Conservation (phyloP, 2,329 filamentous ascomycete genomes). For the Phyllosticta paracitricarpa region DNA sequence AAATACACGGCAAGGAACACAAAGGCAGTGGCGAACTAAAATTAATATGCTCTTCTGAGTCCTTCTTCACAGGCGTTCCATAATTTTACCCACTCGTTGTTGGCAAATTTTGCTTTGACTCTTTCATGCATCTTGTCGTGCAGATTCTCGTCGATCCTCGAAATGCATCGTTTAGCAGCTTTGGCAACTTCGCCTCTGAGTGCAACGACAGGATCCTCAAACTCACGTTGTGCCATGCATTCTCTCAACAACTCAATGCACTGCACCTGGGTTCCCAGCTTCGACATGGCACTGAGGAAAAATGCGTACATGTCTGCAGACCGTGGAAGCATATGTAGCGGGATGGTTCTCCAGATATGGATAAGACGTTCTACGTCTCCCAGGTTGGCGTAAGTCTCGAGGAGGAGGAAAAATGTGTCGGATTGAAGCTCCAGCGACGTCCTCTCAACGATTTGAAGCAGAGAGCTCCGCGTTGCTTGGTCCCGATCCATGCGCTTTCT, state of each 20-base stretch:
- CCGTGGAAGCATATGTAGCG: constrained; percentile 41
- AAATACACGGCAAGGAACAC: background rate
- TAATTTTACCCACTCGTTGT: background rate
- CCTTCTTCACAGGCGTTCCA: background rate
- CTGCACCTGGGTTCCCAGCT: constrained; percentile 32
- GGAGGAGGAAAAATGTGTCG: constrained; percentile 23
- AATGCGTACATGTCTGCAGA: constrained; percentile 46
- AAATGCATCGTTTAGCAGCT: constrained; percentile 46
- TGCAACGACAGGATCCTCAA: constrained; percentile 43
- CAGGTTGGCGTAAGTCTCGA: constrained; percentile 34
- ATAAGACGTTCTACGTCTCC: constrained; percentile 49
- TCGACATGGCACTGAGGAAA: constrained; percentile 42
- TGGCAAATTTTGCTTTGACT: background rate
- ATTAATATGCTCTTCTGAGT: background rate
- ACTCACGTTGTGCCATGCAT: constrained; percentile 50
- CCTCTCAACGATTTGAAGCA: constrained; percentile 11
- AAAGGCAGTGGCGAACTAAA: background rate
- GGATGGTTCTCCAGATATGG: constrained; percentile 48
- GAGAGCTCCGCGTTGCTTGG: background rate
- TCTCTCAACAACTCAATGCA: constrained; percentile 42
- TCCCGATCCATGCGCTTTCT: background rate
- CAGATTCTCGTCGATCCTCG: constrained; percentile 39
- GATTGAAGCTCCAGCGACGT: constrained; percentile 19
- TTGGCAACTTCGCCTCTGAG: constrained; percentile 36
- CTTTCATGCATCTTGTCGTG: background rate